phyloP scores from a whole-genome alignment of 2,329 filamentous ascomycete species.

The Colletotrichum euphorbiae region DNA sequence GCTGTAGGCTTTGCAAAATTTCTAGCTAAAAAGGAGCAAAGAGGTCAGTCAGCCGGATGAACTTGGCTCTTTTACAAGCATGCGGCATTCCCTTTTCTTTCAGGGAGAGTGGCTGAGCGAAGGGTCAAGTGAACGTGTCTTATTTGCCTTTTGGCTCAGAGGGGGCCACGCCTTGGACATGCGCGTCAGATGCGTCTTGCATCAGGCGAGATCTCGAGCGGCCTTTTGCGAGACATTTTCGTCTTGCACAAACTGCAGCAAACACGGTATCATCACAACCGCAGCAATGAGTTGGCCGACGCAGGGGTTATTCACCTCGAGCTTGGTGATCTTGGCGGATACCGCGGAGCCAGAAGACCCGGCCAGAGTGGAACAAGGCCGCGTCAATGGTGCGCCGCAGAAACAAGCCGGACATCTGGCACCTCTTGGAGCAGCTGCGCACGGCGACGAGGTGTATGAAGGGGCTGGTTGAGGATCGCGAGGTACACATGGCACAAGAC shows the following conservation, averaged over 20 bases:
- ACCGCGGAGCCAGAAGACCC: neutral
- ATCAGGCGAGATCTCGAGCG: neutral
- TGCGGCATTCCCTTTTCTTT: too few species aligned
- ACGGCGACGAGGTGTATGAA: neutral
- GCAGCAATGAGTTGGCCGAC: neutral
- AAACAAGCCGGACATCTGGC: neutral
- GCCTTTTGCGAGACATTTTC: neutral
- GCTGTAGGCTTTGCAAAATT: neutral
- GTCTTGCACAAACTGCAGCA: neutral
- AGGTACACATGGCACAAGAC: neutral
- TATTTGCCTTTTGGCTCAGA: neutral
- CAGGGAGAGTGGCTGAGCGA: too few species aligned
- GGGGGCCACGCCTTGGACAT: neutral
- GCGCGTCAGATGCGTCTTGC: neutral
- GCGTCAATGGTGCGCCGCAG: neutral
- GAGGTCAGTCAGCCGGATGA: neutral
- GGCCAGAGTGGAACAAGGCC: neutral
- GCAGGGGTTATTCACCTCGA: neutral
- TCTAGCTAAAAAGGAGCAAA: neutral
- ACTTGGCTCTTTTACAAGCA: neutral
- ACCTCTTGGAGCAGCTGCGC: neutral
- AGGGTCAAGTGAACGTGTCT: neutral
- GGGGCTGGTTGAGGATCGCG: neutral
- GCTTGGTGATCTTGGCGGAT: neutral
- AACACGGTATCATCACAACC: neutral